Evolutionary conservation across 345 rosid genomes (phyloP), one percentile per base, ranked within the genome.

Genomic region (Geranium rotundifolium): DNA sequence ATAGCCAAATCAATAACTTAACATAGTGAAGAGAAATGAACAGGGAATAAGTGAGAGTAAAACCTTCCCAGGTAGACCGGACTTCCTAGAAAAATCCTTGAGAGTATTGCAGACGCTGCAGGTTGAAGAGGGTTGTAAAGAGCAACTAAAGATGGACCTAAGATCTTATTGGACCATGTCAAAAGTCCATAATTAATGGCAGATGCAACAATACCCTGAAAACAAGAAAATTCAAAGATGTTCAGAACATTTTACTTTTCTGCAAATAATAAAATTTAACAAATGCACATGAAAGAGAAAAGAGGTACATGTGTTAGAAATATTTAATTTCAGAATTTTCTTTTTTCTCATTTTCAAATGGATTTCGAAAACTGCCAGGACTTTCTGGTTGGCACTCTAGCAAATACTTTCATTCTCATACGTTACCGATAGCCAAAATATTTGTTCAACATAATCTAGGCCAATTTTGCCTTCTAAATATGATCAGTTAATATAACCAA

Each of bases 111-210:
- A 59, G 99, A 90, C 18, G 93, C 86, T 19, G 89, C 95, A 4
- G 97, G 97, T 74, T 93, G 99, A 66, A 93, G 97, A 63, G 99
- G 99, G 69, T 82, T 79, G 83, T 93, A 93, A 19, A 93, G 91
- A 65, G 99, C 89, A 65, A 93, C 99, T 82, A 93, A 74, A 59
- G 99, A 77, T 52, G 99, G 99, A 49, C 97, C 99, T 72, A 93
- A 68, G 61, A 88, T 88, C 83, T 93, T 93, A 76, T 93, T 93
- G 63, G 88, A 93, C 99, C 99, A 93, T 27, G 99, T 90, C 63
- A 93, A 62, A 16, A 93, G 77, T 68, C 91, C 97, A 76, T 82
- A 93, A 75, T 86, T 90, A 56, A 93, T 67, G 39, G 99, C 97
- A 70, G 99, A 90, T 23, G 97, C 96, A 64, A 88, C 71, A 69